Conservation (phyloP, 352 stramenopile species). For the Pythium sp. region DNA sequence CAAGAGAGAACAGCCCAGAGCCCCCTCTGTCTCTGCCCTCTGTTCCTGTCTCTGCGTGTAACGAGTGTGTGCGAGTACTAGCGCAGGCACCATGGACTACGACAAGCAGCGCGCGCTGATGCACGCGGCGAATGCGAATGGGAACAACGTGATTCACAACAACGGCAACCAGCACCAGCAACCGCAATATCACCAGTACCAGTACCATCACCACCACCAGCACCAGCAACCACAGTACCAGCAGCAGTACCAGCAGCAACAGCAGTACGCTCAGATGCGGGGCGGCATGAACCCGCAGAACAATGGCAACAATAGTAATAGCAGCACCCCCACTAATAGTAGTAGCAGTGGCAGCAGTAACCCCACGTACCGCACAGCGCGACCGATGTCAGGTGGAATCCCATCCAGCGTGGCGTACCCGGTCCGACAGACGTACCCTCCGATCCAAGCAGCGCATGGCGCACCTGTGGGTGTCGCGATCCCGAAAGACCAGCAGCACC, state of each 20-base stretch:
- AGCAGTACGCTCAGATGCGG: constrained; percentile 7
- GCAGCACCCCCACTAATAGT: neutral
- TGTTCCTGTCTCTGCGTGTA: neutral
- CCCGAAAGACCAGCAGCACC: constrained; percentile 12
- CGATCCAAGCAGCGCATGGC: constrained; percentile 3
- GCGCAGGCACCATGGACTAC: constrained; percentile 17
- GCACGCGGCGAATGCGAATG: constrained; percentile 9
- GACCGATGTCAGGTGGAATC: neutral
- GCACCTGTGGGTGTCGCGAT: constrained; percentile 7
- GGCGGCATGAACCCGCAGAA: constrained; percentile 3
- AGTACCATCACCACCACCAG: neutral
- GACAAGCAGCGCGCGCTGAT: constrained; percentile 22
- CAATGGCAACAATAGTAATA: neutral
- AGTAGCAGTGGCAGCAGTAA: neutral
- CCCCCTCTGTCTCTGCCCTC: neutral
- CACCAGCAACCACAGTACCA: neutral
- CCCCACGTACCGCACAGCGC: neutral
- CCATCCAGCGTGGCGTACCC: constrained; percentile 10
- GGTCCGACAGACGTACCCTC: constrained; percentile 10
- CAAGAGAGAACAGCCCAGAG: neutral
- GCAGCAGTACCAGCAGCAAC: constrained; percentile 1
- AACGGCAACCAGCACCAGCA: constrained; percentile 4
- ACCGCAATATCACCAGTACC: neutral
- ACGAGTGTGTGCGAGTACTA: neutral
- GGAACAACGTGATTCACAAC: constrained; percentile 2